phyloP scores from a whole-genome alignment of 2,329 filamentous ascomycete genomes.

The Nothophoma quercina region DNA sequence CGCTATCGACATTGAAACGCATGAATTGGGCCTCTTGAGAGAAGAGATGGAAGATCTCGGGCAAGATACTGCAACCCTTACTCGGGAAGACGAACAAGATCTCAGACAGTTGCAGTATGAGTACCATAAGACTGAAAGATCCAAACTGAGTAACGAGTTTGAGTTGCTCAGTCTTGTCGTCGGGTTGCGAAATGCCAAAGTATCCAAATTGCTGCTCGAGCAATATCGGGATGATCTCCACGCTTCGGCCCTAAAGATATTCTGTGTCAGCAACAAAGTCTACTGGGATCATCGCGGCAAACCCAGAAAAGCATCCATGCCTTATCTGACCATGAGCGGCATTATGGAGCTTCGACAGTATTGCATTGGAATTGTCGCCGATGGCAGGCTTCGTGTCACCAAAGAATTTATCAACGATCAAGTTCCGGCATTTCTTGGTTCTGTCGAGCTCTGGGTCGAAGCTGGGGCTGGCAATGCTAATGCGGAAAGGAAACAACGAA shows the following conservation, averaged over 20 bases:
- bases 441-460: slow-evolving; percentile 56
- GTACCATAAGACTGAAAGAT: slow-evolving; percentile 6
- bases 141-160: slow-evolving; percentile 24
- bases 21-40: slow-evolving; percentile 11
- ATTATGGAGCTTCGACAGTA: slow-evolving; percentile 53
- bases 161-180: slow-evolving; percentile 49
- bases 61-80: slow-evolving; percentile 4
- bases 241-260: slow-evolving; percentile 43
- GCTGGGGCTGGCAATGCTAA: slow-evolving; percentile 51
- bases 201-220: slow-evolving; percentile 38
- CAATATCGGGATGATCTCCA: slow-evolving; percentile 39
- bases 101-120: slow-evolving; percentile 22
- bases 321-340: slow-evolving; percentile 53
- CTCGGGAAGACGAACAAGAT: slow-evolving; percentile 34
- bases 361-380: slow-evolving; percentile 56
- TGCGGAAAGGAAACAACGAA: slow-evolving; percentile 48
- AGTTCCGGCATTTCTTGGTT: slow-evolving; percentile 53
- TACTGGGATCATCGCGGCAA: slow-evolving; percentile 52
- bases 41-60: slow-evolving; percentile 20
- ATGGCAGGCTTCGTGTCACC: slow-evolving; percentile 51
- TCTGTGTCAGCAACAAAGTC: slow-evolving; percentile 56
- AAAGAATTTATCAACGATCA: slow-evolving; percentile 51
- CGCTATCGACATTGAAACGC: slow-evolving; percentile 7
- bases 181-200: slow-evolving; percentile 48
- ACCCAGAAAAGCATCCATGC: slow-evolving; percentile 33